Conservation (phyloP, 2,329 filamentous ascomycete species). For the Clarireedia monteithiana region DNA sequence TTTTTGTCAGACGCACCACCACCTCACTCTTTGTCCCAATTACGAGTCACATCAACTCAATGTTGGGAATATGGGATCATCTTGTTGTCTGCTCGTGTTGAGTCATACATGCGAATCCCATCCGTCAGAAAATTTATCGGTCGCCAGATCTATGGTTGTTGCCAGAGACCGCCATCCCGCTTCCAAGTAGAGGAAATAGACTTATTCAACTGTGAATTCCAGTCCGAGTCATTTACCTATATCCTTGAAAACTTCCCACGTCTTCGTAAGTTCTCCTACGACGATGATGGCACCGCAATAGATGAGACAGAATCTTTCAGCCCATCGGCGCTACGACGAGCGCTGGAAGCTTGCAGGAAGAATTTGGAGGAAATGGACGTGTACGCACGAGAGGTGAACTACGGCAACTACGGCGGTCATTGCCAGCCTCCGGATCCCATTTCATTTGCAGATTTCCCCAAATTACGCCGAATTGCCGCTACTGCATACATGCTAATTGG, state of each 20-base stretch:
- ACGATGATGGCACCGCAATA: neutral
- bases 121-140: neutral
- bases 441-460: neutral
- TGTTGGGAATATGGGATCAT: neutral
- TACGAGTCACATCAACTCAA: neutral
- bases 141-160: fast-evolving
- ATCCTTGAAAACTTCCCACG: neutral
- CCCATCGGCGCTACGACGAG: neutral
- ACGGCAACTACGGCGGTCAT: neutral
- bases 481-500: neutral
- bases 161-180: neutral
- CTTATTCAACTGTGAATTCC: neutral
- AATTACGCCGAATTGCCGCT: neutral
- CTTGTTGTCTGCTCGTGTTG: neutral
- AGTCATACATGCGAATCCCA: neutral
- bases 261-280: neutral
- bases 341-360: neutral
- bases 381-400: neutral
- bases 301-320: neutral
- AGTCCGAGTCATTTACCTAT: fast-evolving
- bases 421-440: neutral
- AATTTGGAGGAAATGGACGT: neutral
- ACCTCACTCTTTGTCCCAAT: neutral
- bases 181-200: neutral
- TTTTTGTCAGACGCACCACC: neutral